A percentile compares a stretch with the other conserved stretches of the same genome.
Conservation (phyloP, 2,329 filamentous ascomycete species). For the Coniochaeta hoffmannii region DNA sequence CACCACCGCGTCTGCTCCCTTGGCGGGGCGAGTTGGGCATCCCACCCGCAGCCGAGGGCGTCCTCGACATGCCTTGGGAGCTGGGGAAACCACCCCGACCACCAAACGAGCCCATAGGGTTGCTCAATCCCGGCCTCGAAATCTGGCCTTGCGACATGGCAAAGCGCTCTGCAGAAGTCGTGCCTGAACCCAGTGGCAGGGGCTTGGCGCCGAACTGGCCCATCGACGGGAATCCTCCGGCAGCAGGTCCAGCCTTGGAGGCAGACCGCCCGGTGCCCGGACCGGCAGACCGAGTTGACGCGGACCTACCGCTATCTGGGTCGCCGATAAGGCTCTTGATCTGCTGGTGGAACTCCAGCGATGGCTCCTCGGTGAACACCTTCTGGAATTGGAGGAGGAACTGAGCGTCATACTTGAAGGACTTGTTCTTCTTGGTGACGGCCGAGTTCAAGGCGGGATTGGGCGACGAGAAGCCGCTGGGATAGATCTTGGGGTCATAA, state of each 20-base stretch:
- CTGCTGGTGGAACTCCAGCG: conserved; percentile 84
- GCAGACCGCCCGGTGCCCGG: conserved; percentile 38
- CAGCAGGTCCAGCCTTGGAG: conserved; percentile 44
- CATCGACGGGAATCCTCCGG: conserved; percentile 53
- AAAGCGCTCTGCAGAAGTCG: conserved; percentile 73
- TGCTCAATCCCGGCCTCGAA: conserved; percentile 37
- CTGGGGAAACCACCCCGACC: conserved; percentile 58
- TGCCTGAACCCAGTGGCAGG: conserved; percentile 55
- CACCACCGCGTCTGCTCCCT: conserved; percentile 52
- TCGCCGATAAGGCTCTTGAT: conserved; percentile 85
- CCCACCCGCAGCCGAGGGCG: conserved; percentile 49
- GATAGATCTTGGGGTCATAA: conserved; percentile 73
- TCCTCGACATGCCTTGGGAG: conserved; percentile 57
- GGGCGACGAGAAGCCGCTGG: conserved; percentile 74
- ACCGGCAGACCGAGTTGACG: conserved; percentile 52
- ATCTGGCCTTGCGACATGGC: conserved; percentile 50
- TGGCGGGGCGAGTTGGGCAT: conserved; percentile 66
- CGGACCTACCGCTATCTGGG: conserved; percentile 55
- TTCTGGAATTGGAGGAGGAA: conserved; percentile 95
- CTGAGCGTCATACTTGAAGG: conserved; percentile 89
- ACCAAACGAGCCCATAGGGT: conserved; percentile 53
- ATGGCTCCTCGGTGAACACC: conserved; percentile 95
- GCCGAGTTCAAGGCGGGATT: conserved; percentile 85
- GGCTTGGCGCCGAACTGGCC: conserved; percentile 60
- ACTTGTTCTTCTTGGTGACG: conserved; percentile 69